Evolutionary conservation across 345 rosid genomes (phyloP), one percentile per base, ranked within the genome.

Genomic region (Microthlaspi erraticum): DNA sequence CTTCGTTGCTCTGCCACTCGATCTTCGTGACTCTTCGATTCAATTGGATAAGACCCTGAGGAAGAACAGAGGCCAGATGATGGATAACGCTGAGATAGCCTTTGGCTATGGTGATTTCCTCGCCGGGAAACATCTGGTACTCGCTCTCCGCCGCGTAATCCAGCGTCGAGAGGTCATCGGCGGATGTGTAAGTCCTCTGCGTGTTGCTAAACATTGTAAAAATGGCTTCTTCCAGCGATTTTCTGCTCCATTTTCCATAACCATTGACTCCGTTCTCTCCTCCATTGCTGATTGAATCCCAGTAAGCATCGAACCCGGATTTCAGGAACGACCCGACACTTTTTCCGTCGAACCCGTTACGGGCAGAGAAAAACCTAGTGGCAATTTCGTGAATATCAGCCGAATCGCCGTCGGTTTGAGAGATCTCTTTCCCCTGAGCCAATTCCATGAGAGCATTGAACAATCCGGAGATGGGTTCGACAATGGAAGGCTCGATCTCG

Each of bases 21-120:
- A 94, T 88, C 69, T 70, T 83, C 5, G 74, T 19, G 2, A 94
- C 99, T 62, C 80, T 84, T 13, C 80, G 77, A 64, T 83, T 88
- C 61, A 91, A 70, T 63, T 89, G 91, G 72, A 94, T 75, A 16
- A 88, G 71, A 58, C 85, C 93, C 13, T 71, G 80, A 3, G 97
- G 99, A 36, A 94, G 83, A 68, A 79, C 89, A 55, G 93, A 85
- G 19, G 99, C 95, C 17, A 94, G 73, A 11, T 83, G 80, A 68
- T 83, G 79, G 17, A 91, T 82, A 48, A 94, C 70, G 66, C 85
- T 86, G 42, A 76, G 75, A 72, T 91, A 94, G 16, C 99, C 99
- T 72, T 85, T 91, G 10, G 99, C 96, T 39, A 94, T 88, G n/a
- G 99, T 94, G 81, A 89, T 83, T 77, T 94, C 99, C 71, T 94